Conservation (phyloP, 345 rosid genomes). For the Orychophragmus violaceus region DNA sequence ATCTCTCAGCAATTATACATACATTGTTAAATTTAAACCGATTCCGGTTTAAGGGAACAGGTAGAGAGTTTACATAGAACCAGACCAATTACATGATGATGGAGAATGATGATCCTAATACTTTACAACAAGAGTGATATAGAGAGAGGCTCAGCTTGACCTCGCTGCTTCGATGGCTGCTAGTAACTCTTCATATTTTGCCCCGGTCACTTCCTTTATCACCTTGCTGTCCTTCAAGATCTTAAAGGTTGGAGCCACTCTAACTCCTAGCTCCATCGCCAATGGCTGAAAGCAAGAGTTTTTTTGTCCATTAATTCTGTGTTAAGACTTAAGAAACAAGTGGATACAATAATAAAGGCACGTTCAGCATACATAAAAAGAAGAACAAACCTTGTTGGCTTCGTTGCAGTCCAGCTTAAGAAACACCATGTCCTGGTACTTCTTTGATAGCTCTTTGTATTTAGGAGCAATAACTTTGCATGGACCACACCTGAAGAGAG, state of each 20-base stretch:
- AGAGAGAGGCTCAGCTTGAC: constrained; percentile 41
- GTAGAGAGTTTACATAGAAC: not conserved
- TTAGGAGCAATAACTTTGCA: constrained; percentile 92
- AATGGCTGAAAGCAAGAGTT: constrained; percentile 49
- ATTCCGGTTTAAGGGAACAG: not conserved
- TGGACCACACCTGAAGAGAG: constrained; percentile 73
- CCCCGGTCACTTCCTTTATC: constrained; percentile 75
- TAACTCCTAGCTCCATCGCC: constrained; percentile 91
- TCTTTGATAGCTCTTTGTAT: constrained; percentile 61
- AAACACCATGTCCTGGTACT: constrained; percentile 73
- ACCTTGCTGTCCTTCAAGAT: constrained; percentile 61
- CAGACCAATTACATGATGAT: constrained; percentile 15
- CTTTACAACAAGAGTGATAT: constrained; percentile 16
- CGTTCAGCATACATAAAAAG: not conserved
- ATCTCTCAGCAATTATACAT: constrained; percentile 4
- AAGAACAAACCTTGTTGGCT: constrained; percentile 60
- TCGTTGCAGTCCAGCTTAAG: constrained; percentile 94
- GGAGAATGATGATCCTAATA: constrained; percentile 8
- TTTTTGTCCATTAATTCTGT: not conserved
- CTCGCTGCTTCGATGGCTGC: constrained; percentile 63
- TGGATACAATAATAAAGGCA: not conserved
- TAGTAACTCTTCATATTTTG: constrained; percentile 72
- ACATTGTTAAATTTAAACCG: not conserved
- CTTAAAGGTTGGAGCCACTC: constrained; percentile 87
- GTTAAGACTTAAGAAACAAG: not conserved